Evolutionary conservation across 1,284 basidiomycete genomes (phyloP).

Genomic region (Ganoderma leucocontextum): DNA sequence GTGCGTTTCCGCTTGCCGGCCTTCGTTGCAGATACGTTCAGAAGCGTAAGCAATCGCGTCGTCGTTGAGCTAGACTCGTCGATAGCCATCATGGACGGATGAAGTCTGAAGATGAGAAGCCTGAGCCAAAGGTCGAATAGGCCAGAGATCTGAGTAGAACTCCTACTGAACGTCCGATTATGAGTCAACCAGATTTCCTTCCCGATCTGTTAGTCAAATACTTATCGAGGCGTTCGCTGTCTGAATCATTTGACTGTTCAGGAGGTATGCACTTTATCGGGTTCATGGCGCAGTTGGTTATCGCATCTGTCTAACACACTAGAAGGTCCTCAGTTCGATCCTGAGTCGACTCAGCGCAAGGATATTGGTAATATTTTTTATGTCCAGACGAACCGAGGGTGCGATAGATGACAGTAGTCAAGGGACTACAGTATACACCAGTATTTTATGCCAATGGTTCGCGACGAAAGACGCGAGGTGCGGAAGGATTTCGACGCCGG

Average conservation of each 20-base stretch:
- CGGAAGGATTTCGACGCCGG: too few relatives aligned
- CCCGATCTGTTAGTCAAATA: background rate
- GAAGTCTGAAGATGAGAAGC: background rate
- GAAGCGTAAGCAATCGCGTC: constrained; percentile 87
- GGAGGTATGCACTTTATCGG: constrained; percentile 9
- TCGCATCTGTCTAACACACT: constrained; percentile 76
- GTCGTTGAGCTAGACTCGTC: constrained; percentile 62
- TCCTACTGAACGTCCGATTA: too few relatives aligned
- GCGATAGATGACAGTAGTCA: too few relatives aligned
- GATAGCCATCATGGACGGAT: constrained; percentile 34
- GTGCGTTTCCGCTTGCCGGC: constrained; percentile 65
- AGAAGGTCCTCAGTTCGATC: constrained; percentile 7
- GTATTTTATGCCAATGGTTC: too few relatives aligned
- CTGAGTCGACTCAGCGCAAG: background rate
- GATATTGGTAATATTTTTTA: too few relatives aligned
- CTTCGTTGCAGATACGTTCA: constrained; percentile 91
- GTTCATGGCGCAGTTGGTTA: constrained; percentile 80
- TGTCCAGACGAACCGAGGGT: background rate
- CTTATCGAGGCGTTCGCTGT: background rate
- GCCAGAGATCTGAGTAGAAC: background rate
- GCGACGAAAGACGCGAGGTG: too few relatives aligned
- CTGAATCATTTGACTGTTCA: too few relatives aligned
- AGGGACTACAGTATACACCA: too few relatives aligned
- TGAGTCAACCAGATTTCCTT: background rate
- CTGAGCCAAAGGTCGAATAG: background rate